Base-by-base conservation (phyloP, 805 yeast genomes). In the Metschnikowia shivogae region DNA sequence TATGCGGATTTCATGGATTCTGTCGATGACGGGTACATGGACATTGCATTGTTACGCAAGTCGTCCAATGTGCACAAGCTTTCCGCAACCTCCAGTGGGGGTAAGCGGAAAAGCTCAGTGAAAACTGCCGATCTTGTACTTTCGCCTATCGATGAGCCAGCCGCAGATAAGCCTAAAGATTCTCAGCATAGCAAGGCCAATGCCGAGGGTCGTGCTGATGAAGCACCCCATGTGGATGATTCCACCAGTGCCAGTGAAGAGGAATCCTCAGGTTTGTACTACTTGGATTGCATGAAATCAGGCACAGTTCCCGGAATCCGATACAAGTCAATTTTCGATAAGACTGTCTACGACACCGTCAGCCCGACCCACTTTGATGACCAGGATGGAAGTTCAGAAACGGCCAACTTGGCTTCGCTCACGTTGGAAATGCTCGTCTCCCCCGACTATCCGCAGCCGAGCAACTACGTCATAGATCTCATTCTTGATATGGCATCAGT, bases 11-110 rank as follows among this genome's bases (percentile, higher is more conserved):
- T 80, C 26, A 63, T 82, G 57, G 76, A 75, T 47, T 76, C 81
- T 6, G 74, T 81, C 36, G 88, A 84, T 59, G 84, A 82, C 59
- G 89, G 88, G 1, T 74, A 74, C 52, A 61, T 82, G 59, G 86
- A 83, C 61, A 53, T 78, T 34, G 70, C 74, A 0, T 59, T 82
- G 27, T 62, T 82, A 54, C 73, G 75, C 57, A 75, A 76, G 44
- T 71, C 78, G 1, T 62, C 72, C 1, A 62, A 59, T 19, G 48
- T 55, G 30, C 60, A 63, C 44, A 59, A 59, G 36, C 45, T 45
- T 31, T 60, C 64, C 14, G 38, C 52, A 12, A 56, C 67, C 1
- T 48, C 47, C 2, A 40, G 45, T 5, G 52, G 58, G 19, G 44
- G 58, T 22, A 53, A 48, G 35, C 57, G 54, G 29, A 56, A 58